Evolutionary conservation across 331 rosid species (phyloP).

Genomic region (Arachis monticola): DNA sequence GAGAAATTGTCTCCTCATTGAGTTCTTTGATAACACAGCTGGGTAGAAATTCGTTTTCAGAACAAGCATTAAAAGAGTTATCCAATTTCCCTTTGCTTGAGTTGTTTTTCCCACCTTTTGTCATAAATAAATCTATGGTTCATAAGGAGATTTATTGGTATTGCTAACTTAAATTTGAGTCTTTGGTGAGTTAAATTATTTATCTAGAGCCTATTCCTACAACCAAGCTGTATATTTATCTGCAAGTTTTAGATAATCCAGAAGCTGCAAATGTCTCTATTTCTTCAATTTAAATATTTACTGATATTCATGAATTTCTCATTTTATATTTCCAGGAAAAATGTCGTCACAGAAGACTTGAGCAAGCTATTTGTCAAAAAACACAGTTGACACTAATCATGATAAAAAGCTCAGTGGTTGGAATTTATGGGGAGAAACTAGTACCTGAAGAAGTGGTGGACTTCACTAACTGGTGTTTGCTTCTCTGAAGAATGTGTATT

Average conservation of each 20-base stretch:
- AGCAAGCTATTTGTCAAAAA: slow-evolving; percentile 77
- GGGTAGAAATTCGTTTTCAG: too few species aligned
- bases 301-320: slow-evolving; percentile 26
- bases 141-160: neutral
- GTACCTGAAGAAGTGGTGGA: slow-evolving; percentile 22
- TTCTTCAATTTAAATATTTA: slow-evolving; percentile 1
- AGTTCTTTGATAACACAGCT: too few species aligned
- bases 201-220: neutral
- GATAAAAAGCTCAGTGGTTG: slow-evolving; percentile 27
- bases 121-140: too few species aligned
- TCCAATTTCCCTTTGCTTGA: neutral
- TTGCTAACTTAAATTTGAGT: neutral
- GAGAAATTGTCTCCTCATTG: too few species aligned
- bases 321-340: slow-evolving; percentile 62
- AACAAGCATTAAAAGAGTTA: neutral
- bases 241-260: neutral
- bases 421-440: slow-evolving; percentile 35
- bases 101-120: neutral
- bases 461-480: neutral
- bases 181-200: neutral
- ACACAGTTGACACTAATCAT: slow-evolving; percentile 46
- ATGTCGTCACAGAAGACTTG: slow-evolving; percentile 80
- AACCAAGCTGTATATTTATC: neutral
- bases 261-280: slow-evolving; percentile 1
- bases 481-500: slow-evolving; percentile 39